phyloP scores from a whole-genome alignment of 2,329 filamentous ascomycete species.

The Arthrobotrys sinensis region DNA sequence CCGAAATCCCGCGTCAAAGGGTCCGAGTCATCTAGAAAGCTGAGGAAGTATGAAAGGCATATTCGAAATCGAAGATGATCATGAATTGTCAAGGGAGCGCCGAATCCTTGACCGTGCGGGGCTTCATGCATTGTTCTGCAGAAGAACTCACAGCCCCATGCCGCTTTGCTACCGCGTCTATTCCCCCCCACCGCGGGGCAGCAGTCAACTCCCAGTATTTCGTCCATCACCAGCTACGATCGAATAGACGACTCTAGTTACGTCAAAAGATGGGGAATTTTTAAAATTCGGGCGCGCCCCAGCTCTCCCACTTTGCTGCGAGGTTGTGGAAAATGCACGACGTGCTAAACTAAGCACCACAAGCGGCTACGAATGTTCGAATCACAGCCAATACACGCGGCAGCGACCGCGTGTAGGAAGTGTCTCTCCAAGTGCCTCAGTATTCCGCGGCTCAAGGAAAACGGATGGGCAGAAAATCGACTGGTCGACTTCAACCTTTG shows the following conservation, averaged over 20 bases:
- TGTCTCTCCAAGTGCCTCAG: slow-evolving; percentile 15
- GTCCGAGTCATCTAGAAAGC: neutral
- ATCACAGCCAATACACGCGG: slow-evolving; percentile 19
- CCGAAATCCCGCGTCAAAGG: neutral
- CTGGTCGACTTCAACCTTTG: slow-evolving; percentile 52
- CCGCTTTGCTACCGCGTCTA: slow-evolving; percentile 4
- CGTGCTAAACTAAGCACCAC: too few species aligned
- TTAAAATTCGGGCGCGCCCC: too few species aligned
- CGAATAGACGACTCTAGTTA: neutral
- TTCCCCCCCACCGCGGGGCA: slow-evolving; percentile 24
- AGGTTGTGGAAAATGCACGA: neutral
- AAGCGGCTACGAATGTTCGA: slow-evolving; percentile 7
- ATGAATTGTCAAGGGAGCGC: neutral
- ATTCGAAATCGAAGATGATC: neutral
- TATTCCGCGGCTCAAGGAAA: slow-evolving; percentile 36
- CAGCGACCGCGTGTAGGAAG: slow-evolving; percentile 32
- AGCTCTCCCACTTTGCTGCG: too few species aligned
- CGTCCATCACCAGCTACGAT: neutral
- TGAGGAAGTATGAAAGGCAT: neutral
- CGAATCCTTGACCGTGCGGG: slow-evolving; percentile 29
- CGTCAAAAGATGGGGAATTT: neutral
- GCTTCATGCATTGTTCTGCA: slow-evolving; percentile 26
- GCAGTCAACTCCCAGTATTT: neutral
- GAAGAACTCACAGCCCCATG: slow-evolving; percentile 12
- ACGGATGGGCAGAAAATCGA: slow-evolving; percentile 52